Evolutionary conservation across 1,284 basidiomycete genomes (phyloP).

Genomic region (Apiotrichum gamsii): DNA sequence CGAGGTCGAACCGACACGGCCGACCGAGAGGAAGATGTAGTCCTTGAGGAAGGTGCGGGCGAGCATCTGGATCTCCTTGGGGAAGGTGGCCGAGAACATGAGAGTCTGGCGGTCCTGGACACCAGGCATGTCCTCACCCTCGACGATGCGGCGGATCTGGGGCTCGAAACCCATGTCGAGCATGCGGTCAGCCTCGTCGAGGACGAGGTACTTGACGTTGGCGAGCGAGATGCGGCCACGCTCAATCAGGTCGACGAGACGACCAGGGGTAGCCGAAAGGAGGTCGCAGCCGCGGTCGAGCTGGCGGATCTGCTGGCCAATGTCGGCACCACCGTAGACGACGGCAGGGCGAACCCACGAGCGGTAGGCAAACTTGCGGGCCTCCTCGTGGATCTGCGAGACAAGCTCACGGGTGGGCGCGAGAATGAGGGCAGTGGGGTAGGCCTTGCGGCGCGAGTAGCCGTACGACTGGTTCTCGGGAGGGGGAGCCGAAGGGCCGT

Average conservation of each 20-base stretch:
- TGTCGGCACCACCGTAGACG: constrained; percentile 98
- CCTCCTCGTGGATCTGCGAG: constrained; percentile 98
- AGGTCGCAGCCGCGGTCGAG: constrained; percentile 97
- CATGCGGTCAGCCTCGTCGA: constrained; percentile 99
- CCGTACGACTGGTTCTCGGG: constrained; percentile 50
- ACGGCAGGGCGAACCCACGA: constrained; percentile 99
- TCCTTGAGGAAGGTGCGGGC: constrained; percentile 90
- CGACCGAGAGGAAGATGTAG: constrained; percentile 97
- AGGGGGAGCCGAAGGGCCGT: constrained; percentile 63
- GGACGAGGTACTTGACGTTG: constrained; percentile 95
- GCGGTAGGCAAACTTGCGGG: constrained; percentile 97
- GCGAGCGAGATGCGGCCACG: constrained; percentile 92
- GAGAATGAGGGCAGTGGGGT: constrained; percentile 90
- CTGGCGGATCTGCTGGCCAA: constrained; percentile 84
- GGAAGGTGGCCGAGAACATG: constrained; percentile 99
- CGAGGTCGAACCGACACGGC: constrained; percentile 94
- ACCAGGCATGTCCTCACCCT: constrained; percentile 97
- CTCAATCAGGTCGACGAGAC: constrained; percentile 97
- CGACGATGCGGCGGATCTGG: constrained; percentile 96
- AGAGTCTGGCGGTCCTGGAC: constrained; percentile 90
- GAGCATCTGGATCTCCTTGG: constrained; percentile 95
- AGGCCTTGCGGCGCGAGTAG: constrained; percentile 80
- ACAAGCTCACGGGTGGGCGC: constrained; percentile 98
- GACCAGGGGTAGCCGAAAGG: constrained; percentile 95
- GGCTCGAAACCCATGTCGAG: constrained; percentile 99